phyloP scores from a whole-genome alignment of 2,329 filamentous ascomycete genomes.

The Calonectria ilicicola region DNA sequence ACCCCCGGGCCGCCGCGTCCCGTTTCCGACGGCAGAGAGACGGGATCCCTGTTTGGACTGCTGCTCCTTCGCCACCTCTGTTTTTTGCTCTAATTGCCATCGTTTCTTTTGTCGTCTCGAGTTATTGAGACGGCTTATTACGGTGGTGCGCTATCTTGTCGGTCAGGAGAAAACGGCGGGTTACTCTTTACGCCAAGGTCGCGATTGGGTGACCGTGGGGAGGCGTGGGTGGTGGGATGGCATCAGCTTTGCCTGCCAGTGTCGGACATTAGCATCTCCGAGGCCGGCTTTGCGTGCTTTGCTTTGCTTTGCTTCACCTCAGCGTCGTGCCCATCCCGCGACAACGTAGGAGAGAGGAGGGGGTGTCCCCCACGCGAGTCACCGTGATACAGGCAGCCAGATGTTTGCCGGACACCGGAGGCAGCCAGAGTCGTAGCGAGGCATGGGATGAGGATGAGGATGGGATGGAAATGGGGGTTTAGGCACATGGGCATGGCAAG shows the following conservation, averaged over 20 bases:
- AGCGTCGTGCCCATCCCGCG: neutral
- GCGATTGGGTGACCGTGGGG: neutral
- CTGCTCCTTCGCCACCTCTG: neutral
- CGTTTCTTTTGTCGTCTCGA: conserved; percentile 7
- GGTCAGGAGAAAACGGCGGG: neutral
- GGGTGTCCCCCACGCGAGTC: neutral
- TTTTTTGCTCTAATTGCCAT: neutral
- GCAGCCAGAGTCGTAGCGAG: neutral
- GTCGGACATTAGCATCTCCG: neutral
- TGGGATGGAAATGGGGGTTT: conserved; percentile 12
- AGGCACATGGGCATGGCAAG: neutral
- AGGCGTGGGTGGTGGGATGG: neutral
- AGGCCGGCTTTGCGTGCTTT: neutral
- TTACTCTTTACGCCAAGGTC: neutral
- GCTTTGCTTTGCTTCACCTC: too few species aligned
- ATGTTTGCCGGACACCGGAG: conserved; percentile 2
- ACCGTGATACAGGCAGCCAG: neutral
- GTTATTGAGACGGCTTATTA: neutral
- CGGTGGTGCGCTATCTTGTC: neutral
- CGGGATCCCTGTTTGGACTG: neutral
- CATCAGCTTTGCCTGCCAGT: neutral
- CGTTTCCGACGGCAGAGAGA: conserved; percentile 17
- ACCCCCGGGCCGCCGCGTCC: conserved; percentile 7
- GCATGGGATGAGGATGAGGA: conserved; percentile 9
- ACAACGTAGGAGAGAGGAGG: neutral